Evolutionary conservation across 768 basidiomycete genomes (phyloP).

Genomic region (Kwoniella bestiolae): DNA sequence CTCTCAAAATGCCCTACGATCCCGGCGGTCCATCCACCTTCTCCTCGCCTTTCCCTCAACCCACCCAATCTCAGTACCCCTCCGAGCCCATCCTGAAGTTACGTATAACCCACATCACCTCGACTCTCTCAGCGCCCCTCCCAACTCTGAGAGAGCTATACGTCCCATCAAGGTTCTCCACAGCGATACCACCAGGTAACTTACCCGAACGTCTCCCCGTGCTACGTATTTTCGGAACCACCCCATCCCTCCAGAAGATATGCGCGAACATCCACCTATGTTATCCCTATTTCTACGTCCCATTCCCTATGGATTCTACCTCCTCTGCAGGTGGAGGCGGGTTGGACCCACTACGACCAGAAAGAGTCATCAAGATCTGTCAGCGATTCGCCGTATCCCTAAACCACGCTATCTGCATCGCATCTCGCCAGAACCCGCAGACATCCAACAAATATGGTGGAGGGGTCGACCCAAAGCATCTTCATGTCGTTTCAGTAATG

Average conservation of each 20-base stretch:
- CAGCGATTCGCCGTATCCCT: constrained; percentile 71
- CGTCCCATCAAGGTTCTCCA: constrained; percentile 43
- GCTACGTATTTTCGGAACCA: constrained; percentile 82
- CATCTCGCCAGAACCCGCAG: constrained; percentile 74
- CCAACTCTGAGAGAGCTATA: constrained; percentile 42
- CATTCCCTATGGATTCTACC: constrained; percentile 73
- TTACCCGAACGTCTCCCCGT: constrained; percentile 72
- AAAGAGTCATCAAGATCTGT: constrained; percentile 71
- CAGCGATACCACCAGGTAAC: constrained; percentile 48
- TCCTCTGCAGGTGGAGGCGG: constrained; percentile 1
- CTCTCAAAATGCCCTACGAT: constrained; percentile 5
- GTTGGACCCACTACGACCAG: constrained; percentile 51
- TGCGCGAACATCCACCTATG: constrained; percentile 79
- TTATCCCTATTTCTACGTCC: constrained; percentile 90
- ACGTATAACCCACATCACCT: constrained; percentile 57
- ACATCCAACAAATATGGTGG: constrained; percentile 61
- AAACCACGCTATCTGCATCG: constrained; percentile 82
- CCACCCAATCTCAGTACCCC: not conserved
- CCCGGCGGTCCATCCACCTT: constrained; percentile 4
- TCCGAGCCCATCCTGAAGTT: constrained; percentile 48
- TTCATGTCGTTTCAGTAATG: constrained; percentile 68
- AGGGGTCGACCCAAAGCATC: constrained; percentile 52
- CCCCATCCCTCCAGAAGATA: constrained; percentile 74
- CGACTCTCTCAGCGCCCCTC: constrained; percentile 46
- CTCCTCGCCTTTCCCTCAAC: constrained; percentile 6